These are phyloP conservation scores for Gaultheria prostrata DNA, from an alignment of 148 eudicot genomes.

Conservation along the genomic window DNA sequence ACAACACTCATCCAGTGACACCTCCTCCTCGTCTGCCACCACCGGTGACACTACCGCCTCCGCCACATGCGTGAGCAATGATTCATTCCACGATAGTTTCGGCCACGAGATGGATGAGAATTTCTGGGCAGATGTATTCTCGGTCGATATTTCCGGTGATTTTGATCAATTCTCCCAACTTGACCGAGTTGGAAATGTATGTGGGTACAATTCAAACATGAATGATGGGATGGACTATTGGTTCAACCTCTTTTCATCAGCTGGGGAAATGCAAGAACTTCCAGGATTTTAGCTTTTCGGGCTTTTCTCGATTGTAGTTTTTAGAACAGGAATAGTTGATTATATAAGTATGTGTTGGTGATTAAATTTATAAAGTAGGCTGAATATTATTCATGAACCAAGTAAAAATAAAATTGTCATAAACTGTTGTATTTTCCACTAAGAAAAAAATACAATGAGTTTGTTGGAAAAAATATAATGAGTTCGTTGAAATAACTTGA, in stretches of 20 bases:
- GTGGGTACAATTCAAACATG: constrained; percentile 8
- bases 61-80: no score
- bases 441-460: background rate
- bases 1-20: constrained; percentile 35
- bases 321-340: background rate
- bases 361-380: background rate
- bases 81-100: no score
- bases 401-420: background rate
- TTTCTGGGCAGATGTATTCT: constrained; percentile 55
- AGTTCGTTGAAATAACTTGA: no score
- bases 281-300: constrained; percentile 5
- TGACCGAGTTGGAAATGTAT: background rate
- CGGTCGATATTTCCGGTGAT: constrained; percentile 17
- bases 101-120: constrained; percentile 32
- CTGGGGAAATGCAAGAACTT: constrained; percentile 39
- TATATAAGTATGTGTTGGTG: background rate
- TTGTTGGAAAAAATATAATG: no score
- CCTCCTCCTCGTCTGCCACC: constrained; percentile 28
- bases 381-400: background rate
- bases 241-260: constrained; percentile 42
- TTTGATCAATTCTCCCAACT: constrained; percentile 3
- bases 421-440: background rate
- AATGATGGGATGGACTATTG: constrained; percentile 46
- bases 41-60: no score
- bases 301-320: background rate